Base-by-base conservation (phyloP, 2,329 filamentous ascomycete species). In the Colletotrichum tropicale region DNA sequence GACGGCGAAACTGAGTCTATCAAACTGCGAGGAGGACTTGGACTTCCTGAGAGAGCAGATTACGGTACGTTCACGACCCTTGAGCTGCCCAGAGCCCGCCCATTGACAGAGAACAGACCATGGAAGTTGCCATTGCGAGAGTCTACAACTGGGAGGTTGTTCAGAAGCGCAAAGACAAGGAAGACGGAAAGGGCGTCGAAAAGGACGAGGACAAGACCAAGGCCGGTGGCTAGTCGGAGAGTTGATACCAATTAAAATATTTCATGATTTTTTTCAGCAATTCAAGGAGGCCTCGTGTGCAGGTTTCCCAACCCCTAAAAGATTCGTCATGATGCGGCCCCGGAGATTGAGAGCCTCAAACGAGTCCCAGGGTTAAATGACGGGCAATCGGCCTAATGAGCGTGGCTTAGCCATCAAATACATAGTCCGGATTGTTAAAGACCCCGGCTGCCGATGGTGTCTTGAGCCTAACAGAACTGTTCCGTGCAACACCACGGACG, bases 141-240 rank as follows among this genome's bases (percentile, higher is more conserved):
- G 96, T 99, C n/a, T 98, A 99, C 86, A 99, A 99, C 85, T 98
- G 97, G 96, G 97, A 99, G 82, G 96, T 99, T 6, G 95, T 96
- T 58, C 95, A 98, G 88, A 95, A 98, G 86, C 90, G 97, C 80
- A 98, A 98, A 88, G 96, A 98, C 76, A 97, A 96, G 84, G 93
- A 94, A 52, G 91, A 92, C 77, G 92, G 88, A 67, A 85, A 86
- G 74, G 83, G 82, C 58, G 82, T 84, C 65, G 82, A 85, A 75
- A 85, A 85, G 64, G 81, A 81, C 60, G 86, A 87, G 77, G 86
- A 85, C 38, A 81, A 82, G 36, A 82, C 83, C 66, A 82, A 84
- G 77, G 79, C 83, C 4, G 81, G 82, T 64, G 82, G 79, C 26
- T 83, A 75, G 80, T 36, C 3, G 24, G 43, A 62, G 55, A 71